Conservation (phyloP, 2,329 filamentous ascomycete species). For the Aspergillaceae sp. region DNA sequence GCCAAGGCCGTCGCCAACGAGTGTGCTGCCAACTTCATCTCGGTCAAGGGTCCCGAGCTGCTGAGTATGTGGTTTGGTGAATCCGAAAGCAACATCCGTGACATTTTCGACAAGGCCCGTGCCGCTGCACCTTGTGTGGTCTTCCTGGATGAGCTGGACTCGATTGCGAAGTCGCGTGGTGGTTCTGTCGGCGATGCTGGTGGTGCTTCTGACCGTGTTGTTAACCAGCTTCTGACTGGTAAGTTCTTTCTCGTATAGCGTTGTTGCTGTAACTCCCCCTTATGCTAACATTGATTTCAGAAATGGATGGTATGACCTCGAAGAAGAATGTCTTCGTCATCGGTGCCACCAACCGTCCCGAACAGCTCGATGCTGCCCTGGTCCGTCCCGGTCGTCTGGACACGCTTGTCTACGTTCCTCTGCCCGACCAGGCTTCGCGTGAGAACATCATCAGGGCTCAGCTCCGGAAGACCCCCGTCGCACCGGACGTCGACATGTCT, state of each 20-base stretch:
- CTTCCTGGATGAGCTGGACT: constrained; percentile 97
- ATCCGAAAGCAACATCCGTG: constrained; percentile 98
- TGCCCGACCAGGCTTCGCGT: constrained; percentile 86
- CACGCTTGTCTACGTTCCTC: constrained; percentile 94
- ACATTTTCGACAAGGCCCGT: constrained; percentile 99
- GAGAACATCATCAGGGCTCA: constrained; percentile 87
- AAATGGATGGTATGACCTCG: constrained; percentile 99
- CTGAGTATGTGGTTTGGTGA: constrained; percentile 99
- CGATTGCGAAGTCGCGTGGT: constrained; percentile 98
- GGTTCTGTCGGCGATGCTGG: constrained; percentile 93
- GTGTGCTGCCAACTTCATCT: constrained; percentile 99
- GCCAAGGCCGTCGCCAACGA: constrained; percentile 99
- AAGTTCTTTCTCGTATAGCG: constrained; percentile 34
- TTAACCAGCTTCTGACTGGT: constrained; percentile 98
- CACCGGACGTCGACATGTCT: constrained; percentile 73
- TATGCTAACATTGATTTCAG: constrained; percentile 44
- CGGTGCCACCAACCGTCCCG: constrained; percentile 94
- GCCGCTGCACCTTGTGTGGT: constrained; percentile 96
- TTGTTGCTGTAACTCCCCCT: background rate
- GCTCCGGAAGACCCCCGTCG: constrained; percentile 94
- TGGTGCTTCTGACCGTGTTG: constrained; percentile 96
- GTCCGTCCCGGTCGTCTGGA: constrained; percentile 98
- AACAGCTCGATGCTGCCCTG: constrained; percentile 95
- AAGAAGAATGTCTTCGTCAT: constrained; percentile 99
- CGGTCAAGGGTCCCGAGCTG: constrained; percentile 95